phyloP scores from a whole-genome alignment of 148 eudicot species.

The Vaccinium myrtillus region DNA sequence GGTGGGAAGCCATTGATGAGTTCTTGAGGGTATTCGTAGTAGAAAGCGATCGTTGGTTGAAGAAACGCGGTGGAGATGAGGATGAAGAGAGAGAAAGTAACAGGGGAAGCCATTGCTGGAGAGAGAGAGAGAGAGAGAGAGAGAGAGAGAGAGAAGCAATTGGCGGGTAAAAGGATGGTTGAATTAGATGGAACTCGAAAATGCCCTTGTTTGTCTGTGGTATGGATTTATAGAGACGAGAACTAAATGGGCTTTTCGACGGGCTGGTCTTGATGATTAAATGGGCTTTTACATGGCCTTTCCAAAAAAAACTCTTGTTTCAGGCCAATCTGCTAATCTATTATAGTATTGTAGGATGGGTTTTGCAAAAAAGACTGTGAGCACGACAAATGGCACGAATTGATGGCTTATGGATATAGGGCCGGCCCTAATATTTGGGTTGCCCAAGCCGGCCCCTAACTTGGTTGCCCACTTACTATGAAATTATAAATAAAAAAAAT shows the following conservation, averaged over 20 bases:
- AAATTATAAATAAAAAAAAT: too few species aligned
- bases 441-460: too few species aligned
- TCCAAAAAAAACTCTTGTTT: neutral
- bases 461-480: too few species aligned
- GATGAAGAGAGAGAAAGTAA: slow-evolving; percentile 27
- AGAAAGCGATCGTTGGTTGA: slow-evolving; percentile 18
- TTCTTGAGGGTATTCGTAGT: slow-evolving; percentile 39
- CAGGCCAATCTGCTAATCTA: neutral
- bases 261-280: too few species aligned
- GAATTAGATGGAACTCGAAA: neutral
- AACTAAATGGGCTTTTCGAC: neutral
- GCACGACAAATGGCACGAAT: too few species aligned
- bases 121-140: slow-evolving; percentile 3
- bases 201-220: neutral
- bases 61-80: slow-evolving; percentile 16
- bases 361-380: too few species aligned
- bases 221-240: neutral
- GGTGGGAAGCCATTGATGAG: slow-evolving; percentile 19
- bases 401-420: too few species aligned
- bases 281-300: neutral
- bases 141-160: slow-evolving; percentile 6
- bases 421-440: too few species aligned
- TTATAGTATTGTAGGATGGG: too few species aligned
- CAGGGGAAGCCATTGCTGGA: slow-evolving; percentile 14
- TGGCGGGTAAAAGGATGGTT: slow-evolving; percentile 36